Percentiles rank a stretch among this genome's conserved stretches.
Conservation (phyloP, 2,329 filamentous ascomycete genomes). For the Fusarium sp. region DNA sequence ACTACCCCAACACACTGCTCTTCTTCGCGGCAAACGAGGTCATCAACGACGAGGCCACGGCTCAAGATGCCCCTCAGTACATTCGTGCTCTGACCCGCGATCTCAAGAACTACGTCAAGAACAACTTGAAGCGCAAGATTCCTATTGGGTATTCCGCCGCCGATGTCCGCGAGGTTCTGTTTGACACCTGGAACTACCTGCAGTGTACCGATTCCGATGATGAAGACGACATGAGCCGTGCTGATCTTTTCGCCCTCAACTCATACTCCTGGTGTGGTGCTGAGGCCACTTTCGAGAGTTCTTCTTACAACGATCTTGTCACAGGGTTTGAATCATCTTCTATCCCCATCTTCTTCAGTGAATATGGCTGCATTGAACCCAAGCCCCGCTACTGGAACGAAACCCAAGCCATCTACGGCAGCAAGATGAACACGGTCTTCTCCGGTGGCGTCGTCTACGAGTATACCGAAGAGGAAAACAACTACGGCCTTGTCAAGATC, state of each 20-base stretch:
- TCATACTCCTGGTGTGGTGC: conserved; percentile 75
- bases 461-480: conserved; percentile 76
- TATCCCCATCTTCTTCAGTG: conserved; percentile 84
- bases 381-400: conserved; percentile 81
- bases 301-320: conserved; percentile 72
- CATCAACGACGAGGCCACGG: conserved; percentile 73
- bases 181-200: conserved; percentile 81
- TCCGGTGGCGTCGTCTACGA: conserved; percentile 86
- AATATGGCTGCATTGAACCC: conserved; percentile 81
- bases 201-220: conserved; percentile 70
- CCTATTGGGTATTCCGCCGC: conserved; percentile 85
- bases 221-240: conserved; percentile 69
- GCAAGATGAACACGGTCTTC: conserved; percentile 74
- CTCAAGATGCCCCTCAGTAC: conserved; percentile 73
- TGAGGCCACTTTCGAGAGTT: conserved; percentile 69
- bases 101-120: conserved; percentile 83
- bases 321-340: conserved; percentile 72
- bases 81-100: conserved; percentile 80
- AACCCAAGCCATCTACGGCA: conserved; percentile 76
- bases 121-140: conserved; percentile 73
- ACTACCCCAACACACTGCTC: conserved; percentile 73
- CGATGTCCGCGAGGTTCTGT: conserved; percentile 77
- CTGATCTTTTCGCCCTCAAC: conserved; percentile 83
- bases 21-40: conserved; percentile 87
- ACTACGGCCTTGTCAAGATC: conserved; percentile 73